These are phyloP conservation scores for Lactifluus hygrophoroides DNA, from an alignment of 768 basidiomycete species.

Conservation along the genomic window DNA sequence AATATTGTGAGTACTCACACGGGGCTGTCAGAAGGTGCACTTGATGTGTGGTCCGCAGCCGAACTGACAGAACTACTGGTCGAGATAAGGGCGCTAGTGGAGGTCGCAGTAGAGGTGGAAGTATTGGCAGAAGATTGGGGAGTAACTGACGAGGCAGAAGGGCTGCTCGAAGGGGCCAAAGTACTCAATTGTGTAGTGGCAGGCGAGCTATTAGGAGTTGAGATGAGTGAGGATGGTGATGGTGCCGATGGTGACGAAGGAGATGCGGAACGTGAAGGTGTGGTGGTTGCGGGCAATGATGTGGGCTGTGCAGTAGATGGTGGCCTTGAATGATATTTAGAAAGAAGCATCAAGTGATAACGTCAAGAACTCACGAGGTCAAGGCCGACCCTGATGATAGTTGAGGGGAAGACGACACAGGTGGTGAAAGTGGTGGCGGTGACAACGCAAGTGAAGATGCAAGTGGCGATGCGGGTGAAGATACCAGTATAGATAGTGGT, in stretches of 20 bases:
- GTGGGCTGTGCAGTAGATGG: constrained; percentile 18
- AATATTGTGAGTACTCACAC: constrained; percentile 23
- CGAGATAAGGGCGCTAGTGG: not conserved
- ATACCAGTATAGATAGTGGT: too few relatives aligned
- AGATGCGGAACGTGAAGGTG: constrained; percentile 9
- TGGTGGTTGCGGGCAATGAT: constrained; percentile 3
- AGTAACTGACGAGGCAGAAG: not conserved
- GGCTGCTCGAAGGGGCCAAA: not conserved
- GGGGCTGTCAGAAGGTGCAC: constrained; percentile 4
- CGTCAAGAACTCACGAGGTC: not conserved
- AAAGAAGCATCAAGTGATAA: not conserved
- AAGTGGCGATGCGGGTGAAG: not conserved
- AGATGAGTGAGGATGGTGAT: not conserved
- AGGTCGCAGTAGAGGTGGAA: not conserved
- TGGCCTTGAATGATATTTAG: not conserved
- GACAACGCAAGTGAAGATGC: not conserved
- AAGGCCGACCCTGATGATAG: constrained; percentile 20
- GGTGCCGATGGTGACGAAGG: constrained; percentile 10
- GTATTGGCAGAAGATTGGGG: not conserved
- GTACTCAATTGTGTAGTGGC: not conserved
- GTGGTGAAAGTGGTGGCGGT: constrained; percentile 1
- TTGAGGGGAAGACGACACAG: constrained; percentile 21
- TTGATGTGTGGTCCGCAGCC: not conserved
- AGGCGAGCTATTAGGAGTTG: not conserved
- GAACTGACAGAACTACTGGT: not conserved